Evolutionary conservation across 495 filamentous ascomycete species (phyloP).

Genomic region (Neurospora sp.): DNA sequence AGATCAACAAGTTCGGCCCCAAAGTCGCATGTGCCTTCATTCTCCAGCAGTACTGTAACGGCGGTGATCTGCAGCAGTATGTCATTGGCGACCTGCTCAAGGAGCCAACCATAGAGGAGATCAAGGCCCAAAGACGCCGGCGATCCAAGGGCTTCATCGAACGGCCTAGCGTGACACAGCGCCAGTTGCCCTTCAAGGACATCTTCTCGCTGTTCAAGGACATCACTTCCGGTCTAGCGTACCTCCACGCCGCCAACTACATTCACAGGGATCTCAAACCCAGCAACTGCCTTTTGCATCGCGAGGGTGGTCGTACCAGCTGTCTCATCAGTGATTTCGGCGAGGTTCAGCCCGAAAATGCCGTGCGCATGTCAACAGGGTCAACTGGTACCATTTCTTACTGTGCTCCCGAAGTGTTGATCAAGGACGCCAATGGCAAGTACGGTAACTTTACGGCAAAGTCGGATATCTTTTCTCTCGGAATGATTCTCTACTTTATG

Average conservation of each 20-base stretch:
- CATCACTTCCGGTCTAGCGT: constrained; percentile 81
- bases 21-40: constrained; percentile 94
- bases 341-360: constrained; percentile 78
- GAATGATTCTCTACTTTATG: constrained; percentile 97
- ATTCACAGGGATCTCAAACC: constrained; percentile 96
- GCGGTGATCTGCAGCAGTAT: constrained; percentile 83
- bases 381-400: constrained; percentile 95
- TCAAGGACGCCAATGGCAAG: constrained; percentile 54
- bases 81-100: constrained; percentile 58
- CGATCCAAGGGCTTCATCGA: constrained; percentile 52
- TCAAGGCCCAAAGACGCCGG: constrained; percentile 78
- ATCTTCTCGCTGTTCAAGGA: constrained; percentile 97
- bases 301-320: constrained; percentile 54
- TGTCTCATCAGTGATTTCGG: constrained; percentile 96
- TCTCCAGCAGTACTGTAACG: constrained; percentile 93
- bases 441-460: constrained; percentile 92
- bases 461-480: constrained; percentile 91
- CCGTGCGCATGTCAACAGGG: constrained; percentile 74
- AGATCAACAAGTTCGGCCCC: constrained; percentile 74
- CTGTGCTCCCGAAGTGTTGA: constrained; percentile 89
- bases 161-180: constrained; percentile 38
- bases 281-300: constrained; percentile 85
- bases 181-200: constrained; percentile 69
- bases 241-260: constrained; percentile 87
- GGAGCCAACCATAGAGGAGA: constrained; percentile 58